Percentiles rank a stretch among this genome's conserved stretches.
These are phyloP conservation scores for Aquilaria yunnanensis DNA, from an alignment of 345 rosid genomes.

Conservation along the genomic window DNA sequence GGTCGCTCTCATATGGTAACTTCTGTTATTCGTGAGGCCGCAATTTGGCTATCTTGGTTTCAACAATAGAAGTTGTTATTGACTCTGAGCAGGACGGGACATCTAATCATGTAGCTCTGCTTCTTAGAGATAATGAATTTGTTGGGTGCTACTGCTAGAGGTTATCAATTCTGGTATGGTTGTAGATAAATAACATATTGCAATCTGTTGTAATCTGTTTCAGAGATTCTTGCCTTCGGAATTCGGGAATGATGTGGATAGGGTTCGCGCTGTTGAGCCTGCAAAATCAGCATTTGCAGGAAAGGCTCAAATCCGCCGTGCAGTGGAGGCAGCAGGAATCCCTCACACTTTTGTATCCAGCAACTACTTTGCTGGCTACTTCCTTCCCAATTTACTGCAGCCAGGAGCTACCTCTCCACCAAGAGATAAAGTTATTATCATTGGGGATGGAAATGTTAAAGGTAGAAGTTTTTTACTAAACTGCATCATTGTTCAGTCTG, in stretches of 20 bases:
- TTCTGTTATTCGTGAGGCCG: too few species aligned
- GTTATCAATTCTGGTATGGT: not conserved
- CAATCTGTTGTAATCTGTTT: not conserved
- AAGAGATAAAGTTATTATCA: conserved; percentile 44
- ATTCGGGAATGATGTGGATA: conserved; percentile 59
- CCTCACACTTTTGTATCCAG: conserved; percentile 47
- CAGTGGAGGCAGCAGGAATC: conserved; percentile 48
- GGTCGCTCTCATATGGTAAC: too few species aligned
- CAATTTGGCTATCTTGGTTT: too few species aligned
- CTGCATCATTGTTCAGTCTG: not conserved
- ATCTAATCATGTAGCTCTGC: too few species aligned
- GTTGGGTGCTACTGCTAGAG: too few species aligned
- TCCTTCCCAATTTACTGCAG: conserved; percentile 39
- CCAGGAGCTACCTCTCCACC: conserved; percentile 52
- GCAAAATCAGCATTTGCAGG: conserved; percentile 31
- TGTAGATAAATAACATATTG: not conserved
- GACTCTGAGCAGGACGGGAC: too few species aligned
- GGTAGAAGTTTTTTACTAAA: conserved; percentile 19
- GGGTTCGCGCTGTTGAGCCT: conserved; percentile 45
- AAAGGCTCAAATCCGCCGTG: conserved; percentile 46
- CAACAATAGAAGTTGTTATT: too few species aligned
- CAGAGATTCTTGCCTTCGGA: conserved; percentile 75
- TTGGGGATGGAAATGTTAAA: conserved; percentile 54
- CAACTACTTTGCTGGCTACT: conserved; percentile 45
- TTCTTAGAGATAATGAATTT: too few species aligned